Percentiles rank a stretch among this genome's conserved stretches.
Evolutionary conservation across 108 stramenopile genomes (phyloP).

Genomic region (Conticribra weissflogii): DNA sequence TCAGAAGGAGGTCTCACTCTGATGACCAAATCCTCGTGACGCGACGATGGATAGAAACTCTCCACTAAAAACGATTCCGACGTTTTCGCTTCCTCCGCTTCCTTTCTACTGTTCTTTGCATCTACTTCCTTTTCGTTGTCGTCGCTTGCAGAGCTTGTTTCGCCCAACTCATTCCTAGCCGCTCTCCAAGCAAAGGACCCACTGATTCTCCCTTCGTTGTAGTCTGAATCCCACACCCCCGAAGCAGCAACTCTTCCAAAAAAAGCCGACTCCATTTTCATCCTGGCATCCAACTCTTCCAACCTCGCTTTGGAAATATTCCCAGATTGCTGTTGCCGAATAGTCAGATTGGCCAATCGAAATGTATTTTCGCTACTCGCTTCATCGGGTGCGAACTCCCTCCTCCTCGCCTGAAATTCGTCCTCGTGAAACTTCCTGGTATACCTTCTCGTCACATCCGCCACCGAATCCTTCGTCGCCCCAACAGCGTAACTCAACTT

Average conservation of each 20-base stretch:
- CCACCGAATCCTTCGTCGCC: slow-evolving; percentile 68
- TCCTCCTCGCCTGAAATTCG: slow-evolving; percentile 71
- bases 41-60: slow-evolving; percentile 53
- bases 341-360: slow-evolving; percentile 46
- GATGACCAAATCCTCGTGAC: slow-evolving; percentile 21
- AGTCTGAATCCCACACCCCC: slow-evolving; percentile 49
- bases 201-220: slow-evolving; percentile 55
- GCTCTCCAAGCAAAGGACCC: slow-evolving; percentile 78
- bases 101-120: slow-evolving; percentile 22
- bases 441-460: slow-evolving; percentile 94
- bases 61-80: slow-evolving; percentile 55
- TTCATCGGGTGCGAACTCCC: slow-evolving; percentile 54
- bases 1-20: slow-evolving; percentile 28
- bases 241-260: slow-evolving; percentile 34
- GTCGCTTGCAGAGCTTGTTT: background rate
- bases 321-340: slow-evolving; percentile 14
- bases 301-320: slow-evolving; percentile 26
- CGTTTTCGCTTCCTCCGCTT: slow-evolving; percentile 7
- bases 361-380: slow-evolving; percentile 28
- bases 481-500: slow-evolving; percentile 81
- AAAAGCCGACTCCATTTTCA: slow-evolving; percentile 27
- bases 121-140: slow-evolving; percentile 4
- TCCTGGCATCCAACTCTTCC: slow-evolving; percentile 52
- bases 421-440: slow-evolving; percentile 66
- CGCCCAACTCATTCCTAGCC: slow-evolving; percentile 67